These are phyloP conservation scores for Fraxinus greggii DNA, from an alignment of 305 asterid genomes.

Conservation along the genomic window DNA sequence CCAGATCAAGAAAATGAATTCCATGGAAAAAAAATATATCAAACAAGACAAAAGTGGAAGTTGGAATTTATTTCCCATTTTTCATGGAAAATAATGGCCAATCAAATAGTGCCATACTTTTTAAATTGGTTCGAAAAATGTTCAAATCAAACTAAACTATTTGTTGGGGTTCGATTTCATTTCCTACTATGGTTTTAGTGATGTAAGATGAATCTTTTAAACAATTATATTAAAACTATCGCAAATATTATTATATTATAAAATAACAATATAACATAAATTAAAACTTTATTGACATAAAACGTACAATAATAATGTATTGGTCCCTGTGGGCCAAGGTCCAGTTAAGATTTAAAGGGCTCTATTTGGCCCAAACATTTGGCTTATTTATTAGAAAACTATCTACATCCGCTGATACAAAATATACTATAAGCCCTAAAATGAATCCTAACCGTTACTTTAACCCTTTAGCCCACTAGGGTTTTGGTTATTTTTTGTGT, in stretches of 20 bases:
- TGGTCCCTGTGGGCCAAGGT: background rate
- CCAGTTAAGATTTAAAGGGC: background rate
- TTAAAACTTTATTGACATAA: background rate
- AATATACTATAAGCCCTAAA: background rate
- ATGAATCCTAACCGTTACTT: background rate
- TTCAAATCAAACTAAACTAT: background rate
- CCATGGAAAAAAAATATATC: no score
- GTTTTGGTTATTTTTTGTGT: constrained; percentile 19
- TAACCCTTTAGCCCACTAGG: constrained; percentile 28
- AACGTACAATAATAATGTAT: background rate
- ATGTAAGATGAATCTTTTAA: background rate
- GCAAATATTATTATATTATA: no score
- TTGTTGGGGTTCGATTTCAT: background rate
- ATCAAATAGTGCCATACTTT: no score
- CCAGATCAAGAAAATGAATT: no score
- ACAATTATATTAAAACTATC: no score
- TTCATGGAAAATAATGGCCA: no score
- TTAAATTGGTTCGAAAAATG: background rate
- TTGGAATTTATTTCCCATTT: no score
- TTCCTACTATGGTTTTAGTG: background rate
- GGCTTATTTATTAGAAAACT: background rate
- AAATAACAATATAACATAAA: background rate
- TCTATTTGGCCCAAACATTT: background rate
- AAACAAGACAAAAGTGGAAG: no score
- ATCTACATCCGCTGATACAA: background rate